phyloP scores from a whole-genome alignment of 2,329 filamentous ascomycete species.

The Paecilomyces variotii region DNA sequence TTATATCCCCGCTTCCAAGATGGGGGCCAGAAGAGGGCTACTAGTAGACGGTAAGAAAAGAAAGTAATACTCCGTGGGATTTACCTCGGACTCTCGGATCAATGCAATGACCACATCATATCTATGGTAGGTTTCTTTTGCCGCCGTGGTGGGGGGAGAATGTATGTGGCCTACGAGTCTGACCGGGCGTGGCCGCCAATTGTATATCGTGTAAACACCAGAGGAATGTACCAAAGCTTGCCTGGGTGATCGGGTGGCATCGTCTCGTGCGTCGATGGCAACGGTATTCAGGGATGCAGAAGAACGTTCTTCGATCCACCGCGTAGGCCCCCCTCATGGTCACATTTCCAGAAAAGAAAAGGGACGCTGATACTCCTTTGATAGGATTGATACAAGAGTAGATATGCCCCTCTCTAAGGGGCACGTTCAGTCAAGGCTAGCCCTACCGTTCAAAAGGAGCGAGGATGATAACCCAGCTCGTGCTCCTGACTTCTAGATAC shows the following conservation, averaged over 20 bases:
- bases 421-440: background rate
- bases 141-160: background rate
- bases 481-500: background rate
- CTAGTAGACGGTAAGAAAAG: background rate
- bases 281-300: background rate
- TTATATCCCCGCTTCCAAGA: background rate
- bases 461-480: background rate
- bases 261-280: background rate
- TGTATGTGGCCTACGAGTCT: background rate
- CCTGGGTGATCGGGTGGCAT: background rate
- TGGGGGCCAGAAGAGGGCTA: background rate
- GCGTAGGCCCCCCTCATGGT: background rate
- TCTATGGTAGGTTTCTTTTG: background rate
- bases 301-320: background rate
- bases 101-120: background rate
- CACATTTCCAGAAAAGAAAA: background rate
- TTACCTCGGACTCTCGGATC: background rate
- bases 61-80: background rate
- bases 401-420: background rate
- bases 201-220: background rate
- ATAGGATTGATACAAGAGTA: background rate
- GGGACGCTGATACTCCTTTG: background rate
- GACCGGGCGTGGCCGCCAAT: background rate
- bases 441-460: background rate
- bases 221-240: background rate